Conservation (phyloP, 2,329 filamentous ascomycete genomes). For the Keithomyces neogunnii region DNA sequence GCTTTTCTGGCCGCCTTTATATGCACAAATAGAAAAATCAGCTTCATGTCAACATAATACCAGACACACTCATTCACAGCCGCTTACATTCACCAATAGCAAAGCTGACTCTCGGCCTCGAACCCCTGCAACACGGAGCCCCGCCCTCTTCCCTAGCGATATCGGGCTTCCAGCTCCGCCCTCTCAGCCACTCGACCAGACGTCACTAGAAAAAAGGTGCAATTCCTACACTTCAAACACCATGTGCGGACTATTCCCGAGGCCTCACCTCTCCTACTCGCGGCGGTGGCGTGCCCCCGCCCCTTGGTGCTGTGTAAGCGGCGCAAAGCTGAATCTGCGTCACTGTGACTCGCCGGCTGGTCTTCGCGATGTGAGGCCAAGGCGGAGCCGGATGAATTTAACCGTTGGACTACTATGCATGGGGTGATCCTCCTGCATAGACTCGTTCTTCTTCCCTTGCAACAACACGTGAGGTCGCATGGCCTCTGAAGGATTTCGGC, state of each 20-base stretch:
- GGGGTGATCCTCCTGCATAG: background rate
- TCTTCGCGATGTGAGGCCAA: background rate
- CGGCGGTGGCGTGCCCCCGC: background rate
- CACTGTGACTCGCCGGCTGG: background rate
- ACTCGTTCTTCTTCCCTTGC: background rate
- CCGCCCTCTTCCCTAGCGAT: no score
- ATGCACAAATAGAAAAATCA: no score
- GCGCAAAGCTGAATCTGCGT: background rate
- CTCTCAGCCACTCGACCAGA: background rate
- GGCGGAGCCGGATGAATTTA: background rate
- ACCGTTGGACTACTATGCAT: background rate
- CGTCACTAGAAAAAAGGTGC: background rate
- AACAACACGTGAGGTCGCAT: background rate
- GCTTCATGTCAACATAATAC: no score
- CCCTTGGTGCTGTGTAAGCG: background rate
- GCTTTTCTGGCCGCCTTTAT: no score
- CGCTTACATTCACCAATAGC: no score
- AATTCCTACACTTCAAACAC: no score
- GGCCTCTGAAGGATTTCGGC: background rate
- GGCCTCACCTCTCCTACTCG: background rate
- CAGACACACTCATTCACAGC: no score
- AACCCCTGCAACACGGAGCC: no score
- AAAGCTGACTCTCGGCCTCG: no score
- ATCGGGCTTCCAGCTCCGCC: background rate
- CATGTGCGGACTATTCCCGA: background rate